Base-by-base conservation (phyloP, 2,329 filamentous ascomycete genomes). In the Fusarium hainanense region DNA sequence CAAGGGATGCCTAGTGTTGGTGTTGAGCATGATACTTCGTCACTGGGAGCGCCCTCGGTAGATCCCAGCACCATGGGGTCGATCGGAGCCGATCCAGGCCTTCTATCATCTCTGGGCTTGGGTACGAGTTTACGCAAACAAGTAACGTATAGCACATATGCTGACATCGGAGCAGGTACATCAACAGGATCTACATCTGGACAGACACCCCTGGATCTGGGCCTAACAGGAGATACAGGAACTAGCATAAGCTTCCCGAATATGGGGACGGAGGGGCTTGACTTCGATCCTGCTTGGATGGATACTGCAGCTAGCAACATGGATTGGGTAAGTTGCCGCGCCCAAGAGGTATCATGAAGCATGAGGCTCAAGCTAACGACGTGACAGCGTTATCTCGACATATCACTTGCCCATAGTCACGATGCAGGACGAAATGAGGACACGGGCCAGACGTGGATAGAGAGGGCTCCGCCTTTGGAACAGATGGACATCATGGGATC, bases 281-380 rank as follows among this genome's bases (percentile, higher is more conserved):
- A 75, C 18, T 77, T 81, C 57, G 79, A 81, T 54, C 63, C 76
- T n/a, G 75, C 79, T 20, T 82, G 80, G 80, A 77, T 81, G 62
- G 69, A 76, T 30, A 71, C 72, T 14, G 69, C 72, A 52, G 69
- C 67, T 30, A 71, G 77, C 25, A 76, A 74, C 55, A 78, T 82
- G 75, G 80, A 82, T 61, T 82, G 80, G 80, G 80, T 82, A 71
- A 66, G 79, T 76, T 37, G 21, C 14, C 18, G 49, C 51, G 44
- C 49, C 11, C 21, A 34, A 8, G 37, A 59, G 52, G 27, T 18
- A 28, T 47, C 20, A 34, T 23, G 25, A 47, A 48, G 50, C 25
- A 13, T 51, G 47, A 28, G 41, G 23, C 49, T 30, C 25, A 52
- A n/a, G 42, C 59, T 73, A 43, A 72, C 56, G 27, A 58, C 28